Percentiles rank a stretch among this genome's conserved stretches.
These are phyloP conservation scores for Naganishia sp. DNA, from an alignment of 1,284 basidiomycete genomes.

Conservation along the genomic window DNA sequence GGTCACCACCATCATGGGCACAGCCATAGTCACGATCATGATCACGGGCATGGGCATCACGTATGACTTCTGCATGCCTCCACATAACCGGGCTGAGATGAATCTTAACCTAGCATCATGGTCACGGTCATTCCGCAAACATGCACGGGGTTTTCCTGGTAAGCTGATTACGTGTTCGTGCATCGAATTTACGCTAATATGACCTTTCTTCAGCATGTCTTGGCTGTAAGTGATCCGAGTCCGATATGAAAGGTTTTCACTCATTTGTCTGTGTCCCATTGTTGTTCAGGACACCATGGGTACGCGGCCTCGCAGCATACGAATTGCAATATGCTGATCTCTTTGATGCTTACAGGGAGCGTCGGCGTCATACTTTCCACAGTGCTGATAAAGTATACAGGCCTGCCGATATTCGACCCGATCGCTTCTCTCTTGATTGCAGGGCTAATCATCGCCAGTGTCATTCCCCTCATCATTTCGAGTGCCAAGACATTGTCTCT, in stretches of 20 bases:
- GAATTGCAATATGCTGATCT: neutral
- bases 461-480: constrained; percentile 91
- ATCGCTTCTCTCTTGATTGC: constrained; percentile 98
- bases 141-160: constrained; percentile 99
- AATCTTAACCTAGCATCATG: constrained; percentile 43
- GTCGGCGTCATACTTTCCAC: constrained; percentile 99
- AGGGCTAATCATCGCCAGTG: constrained; percentile 88
- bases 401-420: constrained; percentile 99
- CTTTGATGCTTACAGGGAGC: constrained; percentile 11
- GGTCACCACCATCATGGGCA: constrained; percentile 77
- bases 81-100: neutral
- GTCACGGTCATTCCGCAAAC: constrained; percentile 66
- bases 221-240: constrained; percentile 39
- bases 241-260: neutral
- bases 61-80: neutral
- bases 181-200: neutral
- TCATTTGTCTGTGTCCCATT: neutral
- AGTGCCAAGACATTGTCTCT: constrained; percentile 84
- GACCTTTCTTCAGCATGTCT: constrained; percentile 40
- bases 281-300: constrained; percentile 67
- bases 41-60: constrained; percentile 37
- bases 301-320: neutral
- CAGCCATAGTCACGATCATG: constrained; percentile 38
- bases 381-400: constrained; percentile 89
- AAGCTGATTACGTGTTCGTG: constrained; percentile 43